Conservation (phyloP, 257 asterid species). For the Ligustrum vulgare region DNA sequence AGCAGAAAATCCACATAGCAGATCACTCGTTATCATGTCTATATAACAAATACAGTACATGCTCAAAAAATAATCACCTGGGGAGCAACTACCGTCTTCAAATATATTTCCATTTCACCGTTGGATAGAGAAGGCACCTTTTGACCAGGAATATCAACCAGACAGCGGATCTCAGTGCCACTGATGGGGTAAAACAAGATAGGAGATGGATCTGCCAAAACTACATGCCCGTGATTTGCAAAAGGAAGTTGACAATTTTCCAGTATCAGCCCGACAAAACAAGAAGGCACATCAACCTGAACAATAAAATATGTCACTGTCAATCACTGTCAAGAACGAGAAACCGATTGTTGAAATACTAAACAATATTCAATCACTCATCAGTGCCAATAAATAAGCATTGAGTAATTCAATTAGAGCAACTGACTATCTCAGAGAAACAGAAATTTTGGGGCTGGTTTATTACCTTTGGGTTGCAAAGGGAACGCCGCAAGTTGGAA, state of each 20-base stretch:
- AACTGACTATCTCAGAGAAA: background rate
- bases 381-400: background rate
- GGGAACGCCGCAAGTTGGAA: conserved; percentile 62
- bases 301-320: background rate
- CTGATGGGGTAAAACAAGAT: conserved; percentile 59
- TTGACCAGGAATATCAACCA: conserved; percentile 65
- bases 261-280: conserved; percentile 58
- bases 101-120: conserved; percentile 57
- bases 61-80: conserved; percentile 34
- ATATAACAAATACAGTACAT: background rate
- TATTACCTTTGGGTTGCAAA: conserved; percentile 65
- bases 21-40: background rate
- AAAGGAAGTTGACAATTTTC: conserved; percentile 56
- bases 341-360: background rate
- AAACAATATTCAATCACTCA: background rate
- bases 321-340: background rate
- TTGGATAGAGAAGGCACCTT: conserved; percentile 54
- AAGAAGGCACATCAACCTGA: conserved; percentile 60
- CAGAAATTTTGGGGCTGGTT: background rate
- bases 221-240: conserved; percentile 56
- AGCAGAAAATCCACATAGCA: background rate
- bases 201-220: conserved; percentile 56
- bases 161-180: conserved; percentile 52
- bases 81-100: conserved; percentile 53
- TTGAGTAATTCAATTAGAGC: background rate